Base-by-base conservation (phyloP, 208 protist genomes). In the Wallacemonas sp. region DNA sequence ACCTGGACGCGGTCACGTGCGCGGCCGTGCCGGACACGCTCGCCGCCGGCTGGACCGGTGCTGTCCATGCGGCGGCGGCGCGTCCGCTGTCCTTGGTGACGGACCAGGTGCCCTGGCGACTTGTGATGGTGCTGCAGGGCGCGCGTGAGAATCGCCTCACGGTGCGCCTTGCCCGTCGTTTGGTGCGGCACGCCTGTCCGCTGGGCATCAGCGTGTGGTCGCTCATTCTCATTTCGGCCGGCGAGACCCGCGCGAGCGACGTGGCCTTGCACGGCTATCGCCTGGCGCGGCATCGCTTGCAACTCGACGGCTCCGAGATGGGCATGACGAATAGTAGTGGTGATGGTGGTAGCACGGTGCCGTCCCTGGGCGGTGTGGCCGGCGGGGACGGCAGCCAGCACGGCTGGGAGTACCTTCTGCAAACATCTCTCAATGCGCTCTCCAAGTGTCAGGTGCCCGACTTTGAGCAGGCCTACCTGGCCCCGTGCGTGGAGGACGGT, bases 351-450 rank as follows among this genome's bases (percentile, higher is more conserved):
- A 3, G n/a, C 42, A 22, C 20, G 14, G n/a, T 14, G 32, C 8
- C 20, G 22, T 12, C 38, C 3, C 38, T 8, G 10, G 65, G 38
- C 26, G 49, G 52, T 46, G 28, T 4, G n/a, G n/a, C n/a, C 0
- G 16, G 45, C 20, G 46, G 8, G 10, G 23, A 39, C 5, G 45
- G 26, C 16, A 45, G 31, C 29, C 39, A 36, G 16, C 39, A 67
- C 44, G 49, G 33, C n/a, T 77, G 71, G 54, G 81, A 88, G 70
- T 94, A 94, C 62, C 71, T 94, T 25, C 77, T 94, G 25, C 84
- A 91, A 44, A 94, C 85, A 14, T 49, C 85, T 8, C 70, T 94
- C 55, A 77, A 72, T 57, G 76, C 85, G 0, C 77, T 94, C 25
- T 87, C 88, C 22, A 87, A 84, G 66, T 91, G 84, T 42, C 85